Conservation (phyloP, 805 yeast species). For the Maudiozyma serrabonitensis region DNA sequence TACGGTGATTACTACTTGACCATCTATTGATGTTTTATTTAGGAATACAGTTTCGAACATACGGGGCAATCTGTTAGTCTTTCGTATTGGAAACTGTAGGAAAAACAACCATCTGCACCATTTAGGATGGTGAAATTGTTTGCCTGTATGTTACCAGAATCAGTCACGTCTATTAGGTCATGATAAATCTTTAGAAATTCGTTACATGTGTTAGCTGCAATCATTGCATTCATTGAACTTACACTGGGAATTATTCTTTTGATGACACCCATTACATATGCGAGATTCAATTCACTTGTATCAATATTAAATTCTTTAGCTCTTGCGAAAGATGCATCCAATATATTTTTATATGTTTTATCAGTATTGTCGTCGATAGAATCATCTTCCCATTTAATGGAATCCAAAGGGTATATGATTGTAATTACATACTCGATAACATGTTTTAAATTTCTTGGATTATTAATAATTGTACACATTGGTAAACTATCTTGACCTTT, state of each 20-base stretch:
- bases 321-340: constrained; percentile 42
- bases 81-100: constrained; percentile 59
- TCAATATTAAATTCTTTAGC: constrained; percentile 58
- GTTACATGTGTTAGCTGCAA: constrained; percentile 82
- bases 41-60: constrained; percentile 31
- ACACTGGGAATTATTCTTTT: constrained; percentile 90
- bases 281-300: constrained; percentile 54
- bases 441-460: constrained; percentile 91
- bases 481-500: constrained; percentile 54
- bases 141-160: constrained; percentile 25
- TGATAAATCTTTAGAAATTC: constrained; percentile 77
- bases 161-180: constrained; percentile 44
- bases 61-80: constrained; percentile 60
- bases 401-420: constrained; percentile 52
- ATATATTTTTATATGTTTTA: constrained; percentile 29
- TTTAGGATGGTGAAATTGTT: constrained; percentile 75
- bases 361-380: constrained; percentile 49
- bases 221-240: constrained; percentile 86
- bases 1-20: too few relatives aligned
- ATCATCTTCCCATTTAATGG: constrained; percentile 59
- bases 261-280: constrained; percentile 74
- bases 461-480: constrained; percentile 86
- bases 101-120: constrained; percentile 71
- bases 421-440: constrained; percentile 86
- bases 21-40: neutral